Evolutionary conservation across 2,329 filamentous ascomycete species (phyloP).

Genomic region (Lasiodiplodia gonubiensis): DNA sequence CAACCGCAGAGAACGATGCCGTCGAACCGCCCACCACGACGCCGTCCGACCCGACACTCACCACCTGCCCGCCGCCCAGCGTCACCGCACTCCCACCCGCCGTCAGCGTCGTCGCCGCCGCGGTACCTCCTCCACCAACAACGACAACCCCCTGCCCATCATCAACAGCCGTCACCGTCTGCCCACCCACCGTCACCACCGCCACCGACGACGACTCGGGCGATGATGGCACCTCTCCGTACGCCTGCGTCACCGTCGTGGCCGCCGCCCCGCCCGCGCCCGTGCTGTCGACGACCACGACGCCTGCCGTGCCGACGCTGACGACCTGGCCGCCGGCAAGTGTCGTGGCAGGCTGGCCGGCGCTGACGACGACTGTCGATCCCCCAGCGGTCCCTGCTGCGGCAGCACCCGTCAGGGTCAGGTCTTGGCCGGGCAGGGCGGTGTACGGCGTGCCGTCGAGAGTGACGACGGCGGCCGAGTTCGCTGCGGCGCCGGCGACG

Average conservation of each 20-base stretch:
- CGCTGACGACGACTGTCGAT: not conserved
- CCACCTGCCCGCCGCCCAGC: not conserved
- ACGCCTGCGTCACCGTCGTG: not conserved
- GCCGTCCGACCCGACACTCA: not conserved
- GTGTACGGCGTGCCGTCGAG: not conserved
- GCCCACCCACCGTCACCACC: not conserved
- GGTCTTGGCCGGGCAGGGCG: not conserved
- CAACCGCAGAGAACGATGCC: no score
- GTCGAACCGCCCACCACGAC: not conserved
- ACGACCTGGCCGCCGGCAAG: not conserved
- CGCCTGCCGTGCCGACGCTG: not conserved
- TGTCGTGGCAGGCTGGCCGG: not conserved
- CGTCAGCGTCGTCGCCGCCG: not conserved
- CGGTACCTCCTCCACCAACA: not conserved
- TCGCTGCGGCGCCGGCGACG: not conserved
- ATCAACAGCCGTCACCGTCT: not conserved
- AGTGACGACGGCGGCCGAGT: not conserved
- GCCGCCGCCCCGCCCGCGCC: no score
- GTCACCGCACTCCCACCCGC: not conserved
- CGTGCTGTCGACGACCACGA: not conserved
- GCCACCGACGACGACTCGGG: not conserved
- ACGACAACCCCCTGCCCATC: not conserved
- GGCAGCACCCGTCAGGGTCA: no score
- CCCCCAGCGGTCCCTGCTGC: no score
- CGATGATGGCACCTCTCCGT: not conserved